phyloP scores from a whole-genome alignment of 768 basidiomycete species.

The Phaeolepiota aurea region DNA sequence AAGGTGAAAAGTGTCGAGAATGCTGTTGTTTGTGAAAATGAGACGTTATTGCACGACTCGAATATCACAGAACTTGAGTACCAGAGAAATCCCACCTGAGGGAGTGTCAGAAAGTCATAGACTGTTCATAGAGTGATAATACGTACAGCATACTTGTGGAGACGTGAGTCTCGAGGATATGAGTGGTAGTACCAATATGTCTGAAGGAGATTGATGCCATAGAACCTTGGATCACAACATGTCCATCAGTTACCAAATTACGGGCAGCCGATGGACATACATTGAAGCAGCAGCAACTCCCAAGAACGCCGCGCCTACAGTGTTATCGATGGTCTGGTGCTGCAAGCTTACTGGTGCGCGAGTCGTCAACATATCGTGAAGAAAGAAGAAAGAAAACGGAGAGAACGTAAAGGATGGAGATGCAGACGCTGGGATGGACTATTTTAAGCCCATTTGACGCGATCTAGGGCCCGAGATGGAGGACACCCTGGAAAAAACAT shows the following conservation, averaged over 20 bases:
- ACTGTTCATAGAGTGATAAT: too few relatives aligned
- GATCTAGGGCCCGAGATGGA: neutral
- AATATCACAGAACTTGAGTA: too few relatives aligned
- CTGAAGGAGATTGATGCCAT: slow-evolving; percentile 30
- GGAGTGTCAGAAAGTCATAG: too few relatives aligned
- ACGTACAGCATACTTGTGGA: slow-evolving; percentile 29
- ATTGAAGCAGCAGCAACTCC: slow-evolving; percentile 25
- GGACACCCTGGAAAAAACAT: too few relatives aligned
- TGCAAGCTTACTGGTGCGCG: slow-evolving; percentile 13
- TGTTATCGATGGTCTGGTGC: slow-evolving; percentile 26
- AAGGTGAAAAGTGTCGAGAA: slow-evolving; percentile 26
- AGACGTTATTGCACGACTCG: too few relatives aligned
- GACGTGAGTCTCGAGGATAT: slow-evolving; percentile 22
- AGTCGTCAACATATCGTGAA: neutral
- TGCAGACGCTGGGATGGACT: neutral
- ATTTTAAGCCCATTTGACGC: neutral
- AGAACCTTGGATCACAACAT: slow-evolving; percentile 17
- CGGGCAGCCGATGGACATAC: slow-evolving; percentile 13
- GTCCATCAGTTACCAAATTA: neutral
- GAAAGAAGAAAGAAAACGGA: neutral
- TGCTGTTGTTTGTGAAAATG: slow-evolving; percentile 11
- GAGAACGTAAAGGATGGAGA: neutral
- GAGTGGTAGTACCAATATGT: slow-evolving; percentile 31
- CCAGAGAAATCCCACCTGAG: too few relatives aligned
- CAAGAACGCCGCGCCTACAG: slow-evolving; percentile 27